phyloP scores from a whole-genome alignment of 2,329 filamentous ascomycete species.

The Leptographium lundbergii region DNA sequence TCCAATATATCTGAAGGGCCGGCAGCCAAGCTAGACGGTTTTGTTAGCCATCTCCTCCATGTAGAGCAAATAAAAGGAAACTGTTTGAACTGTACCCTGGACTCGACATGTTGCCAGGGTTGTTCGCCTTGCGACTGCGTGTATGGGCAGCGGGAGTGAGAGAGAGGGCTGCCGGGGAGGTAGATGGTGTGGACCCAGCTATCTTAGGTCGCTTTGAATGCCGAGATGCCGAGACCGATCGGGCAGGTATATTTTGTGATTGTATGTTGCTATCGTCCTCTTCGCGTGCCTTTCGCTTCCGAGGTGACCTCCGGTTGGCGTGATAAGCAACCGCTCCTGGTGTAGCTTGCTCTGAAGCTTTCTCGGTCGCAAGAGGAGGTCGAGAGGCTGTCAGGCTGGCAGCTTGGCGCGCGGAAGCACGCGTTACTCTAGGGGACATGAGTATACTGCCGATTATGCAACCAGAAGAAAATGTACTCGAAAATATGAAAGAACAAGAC shows the following conservation, averaged over 20 bases:
- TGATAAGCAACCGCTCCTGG: conserved; percentile 15
- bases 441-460: conserved; percentile 34
- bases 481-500: neutral
- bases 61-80: neutral
- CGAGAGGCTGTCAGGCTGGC: conserved; percentile 37
- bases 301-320: conserved; percentile 34
- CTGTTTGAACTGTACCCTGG: conserved; percentile 38
- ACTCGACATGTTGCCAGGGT: conserved; percentile 56
- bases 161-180: conserved; percentile 18
- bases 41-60: neutral
- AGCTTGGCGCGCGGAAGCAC: conserved; percentile 85
- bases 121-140: conserved; percentile 49
- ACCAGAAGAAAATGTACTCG: neutral
- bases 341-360: conserved; percentile 25
- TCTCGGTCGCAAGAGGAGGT: conserved; percentile 27
- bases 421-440: conserved; percentile 96
- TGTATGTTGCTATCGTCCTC: conserved; percentile 34
- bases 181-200: conserved; percentile 28
- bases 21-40: conserved; percentile 20
- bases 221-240: conserved; percentile 30
- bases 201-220: conserved; percentile 57
- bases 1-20: conserved; percentile 52
- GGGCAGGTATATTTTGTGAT: conserved; percentile 15
- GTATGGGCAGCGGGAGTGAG: conserved; percentile 24
- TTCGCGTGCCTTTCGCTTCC: conserved; percentile 63